These are phyloP conservation scores for Parasarocladium wereldwijsianum DNA, from an alignment of 2,329 filamentous ascomycete genomes.

Conservation along the genomic window DNA sequence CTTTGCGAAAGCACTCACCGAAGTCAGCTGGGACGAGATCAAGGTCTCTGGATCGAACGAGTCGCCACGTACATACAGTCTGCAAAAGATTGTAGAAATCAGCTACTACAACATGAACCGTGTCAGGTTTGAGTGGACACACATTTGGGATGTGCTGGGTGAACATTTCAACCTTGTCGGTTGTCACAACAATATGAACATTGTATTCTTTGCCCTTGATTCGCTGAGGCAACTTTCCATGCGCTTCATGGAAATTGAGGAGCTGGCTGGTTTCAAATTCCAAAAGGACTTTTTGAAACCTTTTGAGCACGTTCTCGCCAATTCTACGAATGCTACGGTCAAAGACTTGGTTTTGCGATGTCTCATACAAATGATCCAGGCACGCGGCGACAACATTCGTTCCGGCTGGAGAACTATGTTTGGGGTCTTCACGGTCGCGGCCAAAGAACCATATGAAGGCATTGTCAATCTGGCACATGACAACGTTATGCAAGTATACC, in stretches of 20 bases:
- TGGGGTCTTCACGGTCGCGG: constrained; percentile 92
- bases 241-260: constrained; percentile 97
- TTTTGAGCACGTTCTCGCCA: constrained; percentile 93
- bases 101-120: constrained; percentile 99
- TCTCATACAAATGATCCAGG: constrained; percentile 98
- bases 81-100: constrained; percentile 97
- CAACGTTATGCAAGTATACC: constrained; percentile 91
- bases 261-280: constrained; percentile 97
- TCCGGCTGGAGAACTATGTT: constrained; percentile 99
- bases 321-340: constrained; percentile 78
- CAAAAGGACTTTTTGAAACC: constrained; percentile 98
- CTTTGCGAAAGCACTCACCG: constrained; percentile 81
- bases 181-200: constrained; percentile 88
- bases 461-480: constrained; percentile 97
- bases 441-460: constrained; percentile 80
- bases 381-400: constrained; percentile 87
- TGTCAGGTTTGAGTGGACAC: constrained; percentile 96
- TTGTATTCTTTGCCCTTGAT: constrained; percentile 95
- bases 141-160: constrained; percentile 93
- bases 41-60: constrained; percentile 94
- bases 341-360: constrained; percentile 97
- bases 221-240: constrained; percentile 91
- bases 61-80: constrained; percentile 86
- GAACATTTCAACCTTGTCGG: constrained; percentile 98
- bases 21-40: constrained; percentile 98